Evolutionary conservation across 768 basidiomycete species (phyloP), one percentile per base, ranked within the genome.

Genomic region (Lactarius sanguifluus): DNA sequence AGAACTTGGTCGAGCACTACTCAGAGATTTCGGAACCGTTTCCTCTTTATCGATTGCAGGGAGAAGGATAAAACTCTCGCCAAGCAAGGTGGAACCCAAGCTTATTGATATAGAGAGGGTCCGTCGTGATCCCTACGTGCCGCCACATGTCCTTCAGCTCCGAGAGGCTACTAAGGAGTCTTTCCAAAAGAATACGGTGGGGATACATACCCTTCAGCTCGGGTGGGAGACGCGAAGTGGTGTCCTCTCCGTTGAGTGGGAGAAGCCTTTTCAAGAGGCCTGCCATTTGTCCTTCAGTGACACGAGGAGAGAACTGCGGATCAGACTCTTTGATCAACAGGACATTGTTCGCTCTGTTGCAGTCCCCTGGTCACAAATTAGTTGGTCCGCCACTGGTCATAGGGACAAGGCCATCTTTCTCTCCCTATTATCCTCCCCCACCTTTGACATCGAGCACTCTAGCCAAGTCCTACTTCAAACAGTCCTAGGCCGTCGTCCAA

Each of bases 211-310:
- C 5, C 67, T 89, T 32, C 86, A 87, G 69, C 86, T 87, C 68
- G 83, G 85, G 16, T 86, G 86, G 86, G 77, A 80, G 70, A 87
- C 86, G 66, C 79, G 86, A n/a, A 86, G 86, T 70, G 73, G 76
- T 5, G 77, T 80, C 0, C 81, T 84, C 65, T 90, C 88, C 20
- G 73, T 83, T 54, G 87, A 89, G 74, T 86, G 82, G 80, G 84
- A 85, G 74, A 74, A 77, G 30, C 13, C 50, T 8, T 76, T 74
- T 57, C 50, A 55, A 54, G 64, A 64, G 12, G 43, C 62, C 30
- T 77, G 78, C n/a, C 30, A 50, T 16, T 69, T 86, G 34, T 58
- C 59, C 41, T 85, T 75, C 65, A 66, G 79, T 57, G 71, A 77
- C 1, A 80, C 85, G 36, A 77, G 79, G 56, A 76, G 85, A 61